Conservation (phyloP, 176 grass and related monocot species). For the Aechmea fasciata region DNA sequence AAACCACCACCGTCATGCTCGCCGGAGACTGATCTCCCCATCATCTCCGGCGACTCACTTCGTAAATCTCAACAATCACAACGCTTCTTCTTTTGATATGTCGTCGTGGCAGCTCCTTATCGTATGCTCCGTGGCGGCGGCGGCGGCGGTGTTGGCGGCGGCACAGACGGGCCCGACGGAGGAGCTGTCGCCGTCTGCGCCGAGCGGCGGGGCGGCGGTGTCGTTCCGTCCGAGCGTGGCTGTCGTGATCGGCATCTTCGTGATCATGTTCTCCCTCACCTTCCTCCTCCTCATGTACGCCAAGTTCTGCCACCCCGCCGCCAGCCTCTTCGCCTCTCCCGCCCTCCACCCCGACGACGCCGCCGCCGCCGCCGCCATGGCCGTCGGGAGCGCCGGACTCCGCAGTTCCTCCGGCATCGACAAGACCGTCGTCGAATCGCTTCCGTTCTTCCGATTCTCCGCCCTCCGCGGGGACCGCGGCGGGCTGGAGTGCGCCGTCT, state of each 20-base stretch:
- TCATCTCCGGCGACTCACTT: too few relatives aligned
- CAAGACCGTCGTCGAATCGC: constrained; percentile 52
- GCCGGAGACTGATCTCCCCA: too few relatives aligned
- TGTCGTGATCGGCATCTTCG: constrained; percentile 83
- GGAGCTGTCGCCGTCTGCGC: background rate
- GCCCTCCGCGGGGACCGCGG: constrained; percentile 47
- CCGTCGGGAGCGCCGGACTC: background rate
- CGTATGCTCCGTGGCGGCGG: background rate
- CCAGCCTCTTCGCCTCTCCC: background rate
- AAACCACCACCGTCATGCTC: too few relatives aligned
- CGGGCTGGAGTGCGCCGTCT: constrained; percentile 84
- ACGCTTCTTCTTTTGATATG: background rate
- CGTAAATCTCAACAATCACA: too few relatives aligned
- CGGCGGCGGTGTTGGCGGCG: background rate
- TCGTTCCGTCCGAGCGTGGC: constrained; percentile 68
- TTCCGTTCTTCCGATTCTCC: constrained; percentile 80
- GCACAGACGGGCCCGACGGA: background rate
- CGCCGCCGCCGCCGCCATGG: background rate
- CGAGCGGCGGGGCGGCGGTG: constrained; percentile 11
- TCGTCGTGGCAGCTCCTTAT: background rate
- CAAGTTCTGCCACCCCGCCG: constrained; percentile 65
- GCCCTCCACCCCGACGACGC: background rate
- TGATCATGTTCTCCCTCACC: constrained; percentile 80
- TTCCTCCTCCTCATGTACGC: constrained; percentile 85
- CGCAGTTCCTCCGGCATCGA: constrained; percentile 24